A percentile compares a stretch with the other conserved stretches of the same genome.
phyloP scores from a whole-genome alignment of 768 basidiomycete genomes.

The Boletellus emodensis region DNA sequence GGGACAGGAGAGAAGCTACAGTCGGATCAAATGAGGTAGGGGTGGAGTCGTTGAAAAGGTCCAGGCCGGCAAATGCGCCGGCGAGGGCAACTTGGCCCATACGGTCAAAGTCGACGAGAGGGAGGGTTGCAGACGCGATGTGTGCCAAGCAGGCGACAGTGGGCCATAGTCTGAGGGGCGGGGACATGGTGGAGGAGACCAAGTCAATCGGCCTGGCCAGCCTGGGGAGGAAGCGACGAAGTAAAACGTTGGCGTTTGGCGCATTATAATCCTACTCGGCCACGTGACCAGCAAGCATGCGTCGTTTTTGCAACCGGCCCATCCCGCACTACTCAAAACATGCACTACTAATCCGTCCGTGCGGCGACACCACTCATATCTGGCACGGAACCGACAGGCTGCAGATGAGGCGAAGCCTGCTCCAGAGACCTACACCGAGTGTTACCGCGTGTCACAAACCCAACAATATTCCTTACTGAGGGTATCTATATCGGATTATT shows the following conservation, averaged over 20 bases:
- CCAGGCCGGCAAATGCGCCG: slow-evolving; percentile 86
- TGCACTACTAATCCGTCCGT: slow-evolving; percentile 26
- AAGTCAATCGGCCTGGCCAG: slow-evolving; percentile 7
- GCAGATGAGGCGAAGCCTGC: slow-evolving; percentile 57
- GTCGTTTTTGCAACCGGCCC: slow-evolving; percentile 3
- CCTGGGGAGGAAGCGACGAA: background rate
- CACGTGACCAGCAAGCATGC: slow-evolving; percentile 22
- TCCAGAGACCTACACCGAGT: slow-evolving; percentile 45
- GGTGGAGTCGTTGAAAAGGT: slow-evolving; percentile 60
- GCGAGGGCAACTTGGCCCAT: slow-evolving; percentile 92
- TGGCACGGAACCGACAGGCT: slow-evolving; percentile 49
- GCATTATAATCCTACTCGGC: slow-evolving; percentile 12
- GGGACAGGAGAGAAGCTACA: slow-evolving; percentile 67
- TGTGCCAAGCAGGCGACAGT: slow-evolving; percentile 14
- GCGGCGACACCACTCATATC: slow-evolving; percentile 34
- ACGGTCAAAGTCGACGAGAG: slow-evolving; percentile 64
- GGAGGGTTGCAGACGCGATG: slow-evolving; percentile 39
- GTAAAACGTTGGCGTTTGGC: background rate
- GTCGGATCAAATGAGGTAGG: slow-evolving; percentile 63
- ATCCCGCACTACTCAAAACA: background rate
- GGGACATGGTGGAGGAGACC: slow-evolving; percentile 4
- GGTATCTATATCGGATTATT: slow-evolving; percentile 64
- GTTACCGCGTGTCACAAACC: background rate
- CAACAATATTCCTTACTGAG: slow-evolving; percentile 54
- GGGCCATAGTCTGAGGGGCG: slow-evolving; percentile 17